Evolutionary conservation across 1,284 basidiomycete species (phyloP).

Genomic region (Apiotrichum siamense): DNA sequence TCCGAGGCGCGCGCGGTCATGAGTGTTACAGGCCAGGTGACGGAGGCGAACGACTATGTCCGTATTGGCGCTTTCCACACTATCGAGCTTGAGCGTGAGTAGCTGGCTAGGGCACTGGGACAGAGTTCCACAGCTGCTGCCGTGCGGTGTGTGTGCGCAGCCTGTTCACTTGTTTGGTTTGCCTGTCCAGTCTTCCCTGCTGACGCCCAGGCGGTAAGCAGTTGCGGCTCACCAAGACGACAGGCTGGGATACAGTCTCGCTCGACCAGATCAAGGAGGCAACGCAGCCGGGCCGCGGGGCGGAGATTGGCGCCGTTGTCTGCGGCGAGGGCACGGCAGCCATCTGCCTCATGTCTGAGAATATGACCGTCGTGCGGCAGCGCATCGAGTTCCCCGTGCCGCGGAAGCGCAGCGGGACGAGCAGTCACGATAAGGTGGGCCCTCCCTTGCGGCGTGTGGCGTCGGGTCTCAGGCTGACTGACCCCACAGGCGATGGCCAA

Average conservation of each 20-base stretch:
- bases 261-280: constrained; percentile 76
- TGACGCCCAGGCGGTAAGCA: constrained; percentile 1
- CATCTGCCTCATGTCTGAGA: constrained; percentile 88
- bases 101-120: no score
- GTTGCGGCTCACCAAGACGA: constrained; percentile 79
- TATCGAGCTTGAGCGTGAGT: constrained; percentile 70
- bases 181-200: not conserved
- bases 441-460: not conserved
- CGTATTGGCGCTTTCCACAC: constrained; percentile 95
- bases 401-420: constrained; percentile 76
- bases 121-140: no score
- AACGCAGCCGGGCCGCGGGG: constrained; percentile 83
- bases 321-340: constrained; percentile 91
- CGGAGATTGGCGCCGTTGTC: constrained; percentile 93
- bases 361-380: constrained; percentile 92
- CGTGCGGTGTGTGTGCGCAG: no score
- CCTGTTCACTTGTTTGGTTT: constrained; percentile 1
- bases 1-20: constrained; percentile 57
- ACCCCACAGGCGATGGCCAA: constrained; percentile 57
- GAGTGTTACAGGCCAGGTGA: constrained; percentile 82
- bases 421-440: constrained; percentile 71
- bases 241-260: constrained; percentile 86
- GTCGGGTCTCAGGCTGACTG: not conserved
- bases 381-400: constrained; percentile 86
- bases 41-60: constrained; percentile 85